Evolutionary conservation across 2,329 filamentous ascomycete species (phyloP).

Genomic region (Geosmithia flava): DNA sequence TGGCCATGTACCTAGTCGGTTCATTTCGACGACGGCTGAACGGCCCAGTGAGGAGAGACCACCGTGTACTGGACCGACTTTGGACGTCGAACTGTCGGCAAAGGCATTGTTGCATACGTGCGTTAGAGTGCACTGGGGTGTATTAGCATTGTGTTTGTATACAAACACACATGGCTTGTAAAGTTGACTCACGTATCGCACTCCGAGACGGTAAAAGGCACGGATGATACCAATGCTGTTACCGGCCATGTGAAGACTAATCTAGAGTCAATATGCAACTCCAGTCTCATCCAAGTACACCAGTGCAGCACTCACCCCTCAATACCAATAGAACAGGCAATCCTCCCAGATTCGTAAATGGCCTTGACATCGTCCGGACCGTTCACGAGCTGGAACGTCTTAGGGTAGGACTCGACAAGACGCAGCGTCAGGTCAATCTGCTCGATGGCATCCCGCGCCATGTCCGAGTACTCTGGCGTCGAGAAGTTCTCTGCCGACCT

Average conservation of each 20-base stretch:
- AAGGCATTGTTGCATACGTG: slow-evolving; percentile 15
- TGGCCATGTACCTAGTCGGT: slow-evolving; percentile 15
- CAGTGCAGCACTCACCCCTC: slow-evolving; percentile 14
- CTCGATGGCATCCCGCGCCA: slow-evolving; percentile 3
- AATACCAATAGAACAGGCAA: slow-evolving; percentile 21
- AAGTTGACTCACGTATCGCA: slow-evolving; percentile 15
- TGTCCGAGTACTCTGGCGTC: slow-evolving; percentile 9
- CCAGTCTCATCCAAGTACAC: no score
- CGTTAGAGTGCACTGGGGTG: slow-evolving; percentile 9
- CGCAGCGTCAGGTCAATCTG: slow-evolving; percentile 10
- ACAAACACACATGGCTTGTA: no score
- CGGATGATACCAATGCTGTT: slow-evolving; percentile 19
- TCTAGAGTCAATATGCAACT: not conserved
- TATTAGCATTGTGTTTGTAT: no score
- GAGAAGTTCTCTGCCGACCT: slow-evolving; percentile 13
- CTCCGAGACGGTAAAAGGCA: slow-evolving; percentile 17
- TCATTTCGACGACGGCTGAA: slow-evolving; percentile 19
- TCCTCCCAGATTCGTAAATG: slow-evolving; percentile 14
- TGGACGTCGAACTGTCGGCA: slow-evolving; percentile 9
- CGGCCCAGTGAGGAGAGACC: slow-evolving; percentile 15
- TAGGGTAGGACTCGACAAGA: slow-evolving; percentile 10
- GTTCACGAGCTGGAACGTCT: slow-evolving; percentile 10
- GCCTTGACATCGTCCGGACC: slow-evolving; percentile 13
- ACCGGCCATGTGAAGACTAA: slow-evolving; percentile 14
- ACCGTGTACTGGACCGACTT: slow-evolving; percentile 9